Base-by-base conservation (phyloP, 1,284 basidiomycete species). In the Leccinum discolor region DNA sequence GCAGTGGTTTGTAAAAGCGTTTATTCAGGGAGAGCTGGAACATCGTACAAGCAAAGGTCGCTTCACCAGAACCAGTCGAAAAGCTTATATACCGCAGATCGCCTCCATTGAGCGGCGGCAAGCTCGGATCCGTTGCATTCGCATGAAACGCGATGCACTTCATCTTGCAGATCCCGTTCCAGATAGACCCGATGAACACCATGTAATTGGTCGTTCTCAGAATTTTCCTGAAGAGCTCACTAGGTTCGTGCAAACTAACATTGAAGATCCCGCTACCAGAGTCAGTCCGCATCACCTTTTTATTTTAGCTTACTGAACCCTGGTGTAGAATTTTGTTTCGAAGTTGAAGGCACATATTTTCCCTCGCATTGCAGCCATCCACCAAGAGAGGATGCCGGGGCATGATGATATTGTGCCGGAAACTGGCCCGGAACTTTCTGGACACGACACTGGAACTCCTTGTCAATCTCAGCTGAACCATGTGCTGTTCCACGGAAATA, bases 121-220 rank as follows among this genome's bases (percentile, higher is more conserved):
- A 26, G 54, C 54, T 16, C 23, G 23, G 12, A 56, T 56, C 54
- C 54, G 23, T 7, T 16, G 8, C 26, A 56, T 56, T 21, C 18
- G 52, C 7, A 23, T 14, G 10, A 21, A 35, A 35, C 11, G 32
- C n/a, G 58, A 57, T 38, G 7, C 35, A 12, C 58, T 62, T 11
- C 4, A 16, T 5, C 4, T 29, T 2, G 2, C 21, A 2, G 62
- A 63, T 21, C 18, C 23, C 6, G 18, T 47, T 21, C 38, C 52
- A 3, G n/a, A 64, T n/a, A 5, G 7, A 14, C 40, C 54, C 2
- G 58, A 69, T 3, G 56, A 62, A 12, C 71, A 70, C 38, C 63
- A 73, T 47, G 58, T 63, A 26, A 71, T 76, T 2, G 70, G 66
- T 3, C 62, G 52, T 10, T 66, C 63, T n/a, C 64, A 66, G 32